Base-by-base conservation (phyloP, 306 rosid species). In the Cicer cuneatum region DNA sequence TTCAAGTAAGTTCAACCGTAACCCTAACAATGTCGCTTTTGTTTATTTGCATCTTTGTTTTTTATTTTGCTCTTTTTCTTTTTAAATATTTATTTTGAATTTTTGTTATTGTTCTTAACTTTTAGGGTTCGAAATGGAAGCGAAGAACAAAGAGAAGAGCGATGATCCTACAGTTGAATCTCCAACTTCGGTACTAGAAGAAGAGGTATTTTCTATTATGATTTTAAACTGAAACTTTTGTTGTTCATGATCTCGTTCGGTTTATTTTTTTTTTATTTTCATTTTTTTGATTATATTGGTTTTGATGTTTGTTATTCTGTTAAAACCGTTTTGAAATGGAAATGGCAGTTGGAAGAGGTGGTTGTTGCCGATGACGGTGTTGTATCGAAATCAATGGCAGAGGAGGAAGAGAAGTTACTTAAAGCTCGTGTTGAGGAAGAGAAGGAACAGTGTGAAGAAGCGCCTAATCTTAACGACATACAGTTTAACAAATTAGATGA, bases 401-500 rank as follows among this genome's bases (percentile, higher is more conserved):
- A 82, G 75, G 96, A 85, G 85, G 96, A 92, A 82, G 83, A 76
- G 29, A 83, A 87, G 58, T 81, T 94, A 69, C 86, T 86, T 14
- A 52, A 87, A 71, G 90, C 81, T 57, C 82, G 92, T 82, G 69
- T 80, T 0, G 78, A 86, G 83, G 92, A 87, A 81, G 98, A 88
- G 71, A 88, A 82, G 65, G 83, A 10, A 10, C 81, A 76, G 39
- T 10, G 7, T 1, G 82, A 64, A 41, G 85, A 47, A 70, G 76
- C 88, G 1, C 72, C 78, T 4, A 38, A 63, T 53, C 82, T 95
- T 75, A 84, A 74, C 78, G 90, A 89, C 13, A 69, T 82, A 5
- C 96, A 92, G 81, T 92, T 87, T 66, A 85, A 83, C 85, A 95
- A 90, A 74, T 80, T 95, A 86, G 98, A 95, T 62, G 99, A 95